These are phyloP conservation scores for Backusella mclennaniae DNA, from an alignment of 192 early-diverging fungal species.

Conservation along the genomic window DNA sequence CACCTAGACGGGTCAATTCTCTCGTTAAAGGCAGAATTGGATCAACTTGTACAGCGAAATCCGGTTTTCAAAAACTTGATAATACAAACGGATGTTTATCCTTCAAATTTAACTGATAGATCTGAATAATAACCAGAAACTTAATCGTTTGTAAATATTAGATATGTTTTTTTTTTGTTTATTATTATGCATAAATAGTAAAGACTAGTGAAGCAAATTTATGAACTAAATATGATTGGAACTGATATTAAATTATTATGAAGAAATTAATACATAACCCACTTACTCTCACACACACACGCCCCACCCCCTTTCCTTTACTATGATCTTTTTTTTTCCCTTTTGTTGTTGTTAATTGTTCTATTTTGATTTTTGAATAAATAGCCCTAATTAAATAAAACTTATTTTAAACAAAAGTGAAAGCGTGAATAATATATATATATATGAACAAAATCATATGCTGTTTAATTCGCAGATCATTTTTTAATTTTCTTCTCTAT, in stretches of 20 bases:
- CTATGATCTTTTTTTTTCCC: not conserved
- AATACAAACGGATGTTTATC: slow-evolving; percentile 1
- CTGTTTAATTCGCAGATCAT: not conserved
- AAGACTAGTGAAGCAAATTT: not conserved
- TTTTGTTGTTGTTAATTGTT: not conserved
- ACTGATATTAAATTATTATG: slow-evolving; percentile 1
- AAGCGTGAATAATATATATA: not conserved
- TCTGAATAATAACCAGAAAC: not conserved
- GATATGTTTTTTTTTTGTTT: not conserved
- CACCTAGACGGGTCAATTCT: slow-evolving; percentile 44
- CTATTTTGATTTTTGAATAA: not conserved
- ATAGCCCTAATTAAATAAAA: not conserved
- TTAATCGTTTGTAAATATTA: slow-evolving; percentile 8
- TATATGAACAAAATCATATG: not conserved
- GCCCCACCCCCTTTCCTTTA: not conserved
- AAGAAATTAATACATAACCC: not conserved
- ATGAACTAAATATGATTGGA: not conserved
- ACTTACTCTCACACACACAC: not conserved
- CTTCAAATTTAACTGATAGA: not conserved
- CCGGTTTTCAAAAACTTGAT: slow-evolving; percentile 1
- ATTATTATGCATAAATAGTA: not conserved
- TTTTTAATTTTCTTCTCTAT: not conserved
- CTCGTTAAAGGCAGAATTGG: slow-evolving; percentile 17
- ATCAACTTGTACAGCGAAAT: not conserved
- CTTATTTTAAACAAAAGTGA: not conserved